A percentile compares a stretch with the other conserved stretches of the same genome.
Evolutionary conservation across 305 asterid species (phyloP).

Genomic region (Fraxinus latifolia): DNA sequence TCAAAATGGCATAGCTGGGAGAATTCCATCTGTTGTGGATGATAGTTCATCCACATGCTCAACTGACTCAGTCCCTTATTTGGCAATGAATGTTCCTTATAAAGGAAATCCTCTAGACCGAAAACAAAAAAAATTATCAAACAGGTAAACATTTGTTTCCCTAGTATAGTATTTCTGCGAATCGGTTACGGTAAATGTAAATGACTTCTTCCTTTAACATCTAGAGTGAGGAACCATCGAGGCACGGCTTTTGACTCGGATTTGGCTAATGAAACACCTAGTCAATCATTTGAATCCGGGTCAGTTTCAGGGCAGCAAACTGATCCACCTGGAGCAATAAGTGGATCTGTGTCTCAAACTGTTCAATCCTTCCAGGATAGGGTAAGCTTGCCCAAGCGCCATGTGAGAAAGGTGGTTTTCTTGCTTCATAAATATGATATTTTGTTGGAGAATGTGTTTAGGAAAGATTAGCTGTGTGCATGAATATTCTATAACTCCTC

Average conservation of each 20-base stretch:
- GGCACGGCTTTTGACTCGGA: slow-evolving; percentile 40
- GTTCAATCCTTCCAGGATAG: slow-evolving; percentile 33
- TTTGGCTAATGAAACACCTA: slow-evolving; percentile 46
- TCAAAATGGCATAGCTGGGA: slow-evolving; percentile 58
- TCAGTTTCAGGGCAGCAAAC: slow-evolving; percentile 33
- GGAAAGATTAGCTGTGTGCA: background rate
- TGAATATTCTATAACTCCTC: background rate
- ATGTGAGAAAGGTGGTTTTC: slow-evolving; percentile 48
- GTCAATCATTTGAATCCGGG: slow-evolving; percentile 42
- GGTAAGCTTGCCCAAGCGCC: slow-evolving; percentile 34
- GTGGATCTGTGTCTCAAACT: slow-evolving; percentile 34
- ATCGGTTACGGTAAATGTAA: slow-evolving; percentile 14
- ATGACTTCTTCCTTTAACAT: slow-evolving; percentile 21
- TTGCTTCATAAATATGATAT: slow-evolving; percentile 5
- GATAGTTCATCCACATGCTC: slow-evolving; percentile 93
- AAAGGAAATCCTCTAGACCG: slow-evolving; percentile 42
- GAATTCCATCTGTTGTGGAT: slow-evolving; percentile 52
- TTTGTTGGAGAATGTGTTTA: background rate
- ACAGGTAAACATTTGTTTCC: slow-evolving; percentile 45
- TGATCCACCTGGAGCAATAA: slow-evolving; percentile 35
- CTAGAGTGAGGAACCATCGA: slow-evolving; percentile 49
- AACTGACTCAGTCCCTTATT: slow-evolving; percentile 71
- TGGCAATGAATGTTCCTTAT: slow-evolving; percentile 37
- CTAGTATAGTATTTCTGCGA: background rate
- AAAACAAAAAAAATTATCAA: slow-evolving; percentile 53